Evolutionary conservation across 2,329 filamentous ascomycete genomes (phyloP).

Genomic region (Fusarium sp.): DNA sequence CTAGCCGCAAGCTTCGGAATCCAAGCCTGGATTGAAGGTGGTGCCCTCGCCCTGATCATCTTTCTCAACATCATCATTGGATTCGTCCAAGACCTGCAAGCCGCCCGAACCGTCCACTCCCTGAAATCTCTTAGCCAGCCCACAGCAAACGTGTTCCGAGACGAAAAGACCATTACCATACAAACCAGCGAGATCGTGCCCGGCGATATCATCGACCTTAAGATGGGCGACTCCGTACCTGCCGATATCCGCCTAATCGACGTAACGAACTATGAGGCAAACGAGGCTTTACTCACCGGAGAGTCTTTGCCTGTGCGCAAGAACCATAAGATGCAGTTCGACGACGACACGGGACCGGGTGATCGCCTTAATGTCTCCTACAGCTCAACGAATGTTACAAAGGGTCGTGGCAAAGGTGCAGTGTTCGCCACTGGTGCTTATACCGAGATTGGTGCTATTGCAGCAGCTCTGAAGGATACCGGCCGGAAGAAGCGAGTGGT

Average conservation of each 20-base stretch:
- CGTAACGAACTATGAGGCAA: constrained; percentile 36
- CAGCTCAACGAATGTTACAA: constrained; percentile 72
- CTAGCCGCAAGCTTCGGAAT: constrained; percentile 70
- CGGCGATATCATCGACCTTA: constrained; percentile 68
- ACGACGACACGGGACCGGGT: constrained; percentile 59
- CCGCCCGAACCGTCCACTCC: constrained; percentile 63
- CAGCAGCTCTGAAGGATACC: constrained; percentile 59
- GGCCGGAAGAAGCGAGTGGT: constrained; percentile 51
- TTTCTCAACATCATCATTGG: constrained; percentile 69
- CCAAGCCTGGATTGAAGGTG: constrained; percentile 70
- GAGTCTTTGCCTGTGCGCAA: constrained; percentile 70
- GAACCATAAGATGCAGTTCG: constrained; percentile 59
- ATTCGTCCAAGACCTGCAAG: constrained; percentile 60
- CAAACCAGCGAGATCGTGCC: constrained; percentile 49
- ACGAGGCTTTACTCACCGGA: constrained; percentile 37
- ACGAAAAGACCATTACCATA: constrained; percentile 29
- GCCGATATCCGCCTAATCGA: constrained; percentile 64
- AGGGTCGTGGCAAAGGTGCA: constrained; percentile 70
- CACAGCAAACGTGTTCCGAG: constrained; percentile 39
- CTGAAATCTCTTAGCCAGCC: constrained; percentile 55
- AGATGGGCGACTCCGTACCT: constrained; percentile 70
- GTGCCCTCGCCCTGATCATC: constrained; percentile 69
- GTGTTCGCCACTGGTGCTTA: constrained; percentile 73
- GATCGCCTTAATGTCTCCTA: constrained; percentile 75
- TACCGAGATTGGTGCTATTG: constrained; percentile 73